A percentile compares a stretch with the other conserved stretches of the same genome.
Conservation (phyloP, 2,329 filamentous ascomycete species). For the Sarocladium kiliense region DNA sequence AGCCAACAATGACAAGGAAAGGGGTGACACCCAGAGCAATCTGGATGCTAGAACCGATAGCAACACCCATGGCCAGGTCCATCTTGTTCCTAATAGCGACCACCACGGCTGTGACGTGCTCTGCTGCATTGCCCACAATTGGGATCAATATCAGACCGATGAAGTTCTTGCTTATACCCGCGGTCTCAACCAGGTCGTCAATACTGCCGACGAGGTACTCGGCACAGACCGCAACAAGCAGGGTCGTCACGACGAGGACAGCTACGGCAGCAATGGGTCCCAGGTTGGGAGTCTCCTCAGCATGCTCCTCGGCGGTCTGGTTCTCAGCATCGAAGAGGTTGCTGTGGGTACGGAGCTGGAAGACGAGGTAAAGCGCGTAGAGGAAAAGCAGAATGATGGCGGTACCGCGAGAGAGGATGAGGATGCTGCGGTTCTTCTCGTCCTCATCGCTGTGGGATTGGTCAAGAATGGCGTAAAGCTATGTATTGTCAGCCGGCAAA, state of each 20-base stretch:
- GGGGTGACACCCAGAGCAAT: slow-evolving; percentile 79
- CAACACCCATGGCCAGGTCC: slow-evolving; percentile 70
- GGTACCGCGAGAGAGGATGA: slow-evolving; percentile 69
- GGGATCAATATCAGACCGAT: slow-evolving; percentile 76
- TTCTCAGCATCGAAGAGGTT: slow-evolving; percentile 60
- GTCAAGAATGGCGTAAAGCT: slow-evolving; percentile 63
- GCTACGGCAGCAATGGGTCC: slow-evolving; percentile 57
- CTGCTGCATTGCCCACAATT: slow-evolving; percentile 75
- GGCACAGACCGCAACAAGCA: slow-evolving; percentile 68
- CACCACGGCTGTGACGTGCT: slow-evolving; percentile 77
- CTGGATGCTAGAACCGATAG: slow-evolving; percentile 77
- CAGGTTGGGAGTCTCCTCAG: slow-evolving; percentile 46
- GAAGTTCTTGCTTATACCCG: slow-evolving; percentile 73
- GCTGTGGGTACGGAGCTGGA: slow-evolving; percentile 72
- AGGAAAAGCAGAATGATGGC: slow-evolving; percentile 69
- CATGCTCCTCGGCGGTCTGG: slow-evolving; percentile 37
- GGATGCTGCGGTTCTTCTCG: slow-evolving; percentile 51
- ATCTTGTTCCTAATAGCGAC: slow-evolving; percentile 75
- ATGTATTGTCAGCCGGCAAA: background rate
- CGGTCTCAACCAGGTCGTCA: slow-evolving; percentile 62
- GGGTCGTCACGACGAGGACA: slow-evolving; percentile 65
- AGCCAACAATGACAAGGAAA: slow-evolving; percentile 73
- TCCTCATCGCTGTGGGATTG: slow-evolving; percentile 27
- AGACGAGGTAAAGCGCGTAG: slow-evolving; percentile 72
- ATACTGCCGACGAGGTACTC: slow-evolving; percentile 76